Evolutionary conservation across 331 rosid genomes (phyloP).

Genomic region (Acacia pycnantha): DNA sequence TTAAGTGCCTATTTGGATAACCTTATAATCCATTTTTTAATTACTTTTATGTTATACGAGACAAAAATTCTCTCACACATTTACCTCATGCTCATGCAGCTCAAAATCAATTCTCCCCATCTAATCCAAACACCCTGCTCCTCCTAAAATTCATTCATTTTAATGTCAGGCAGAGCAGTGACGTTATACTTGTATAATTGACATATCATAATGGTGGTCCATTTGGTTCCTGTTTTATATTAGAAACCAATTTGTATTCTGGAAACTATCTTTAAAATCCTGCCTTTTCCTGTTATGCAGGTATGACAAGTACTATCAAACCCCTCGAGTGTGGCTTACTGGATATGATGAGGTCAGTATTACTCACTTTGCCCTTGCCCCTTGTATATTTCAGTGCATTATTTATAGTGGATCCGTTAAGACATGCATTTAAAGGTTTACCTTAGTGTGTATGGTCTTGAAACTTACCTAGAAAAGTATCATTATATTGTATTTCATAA

Average conservation of each 20-base stretch:
- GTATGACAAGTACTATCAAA: slow-evolving; percentile 95
- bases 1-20: no score
- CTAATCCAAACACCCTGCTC: background rate
- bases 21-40: no score
- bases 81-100: no score
- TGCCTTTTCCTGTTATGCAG: slow-evolving; percentile 37
- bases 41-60: no score
- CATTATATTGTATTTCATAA: no score
- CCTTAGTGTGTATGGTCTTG: background rate
- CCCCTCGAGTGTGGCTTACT: slow-evolving; percentile 99
- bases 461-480: background rate
- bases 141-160: background rate
- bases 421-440: background rate
- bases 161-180: slow-evolving; percentile 7
- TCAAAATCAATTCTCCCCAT: no score
- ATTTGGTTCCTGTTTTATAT: background rate
- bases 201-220: background rate
- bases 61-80: no score
- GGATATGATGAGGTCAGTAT: slow-evolving; percentile 89
- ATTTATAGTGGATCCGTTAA: background rate
- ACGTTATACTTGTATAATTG: background rate
- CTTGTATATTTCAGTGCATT: slow-evolving; percentile 4
- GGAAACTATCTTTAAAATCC: slow-evolving; percentile 13
- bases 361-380: slow-evolving; percentile 22
- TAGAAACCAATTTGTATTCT: slow-evolving; percentile 12